phyloP scores from a whole-genome alignment of 495 filamentous ascomycete species.

The Penicillium alfredii region DNA sequence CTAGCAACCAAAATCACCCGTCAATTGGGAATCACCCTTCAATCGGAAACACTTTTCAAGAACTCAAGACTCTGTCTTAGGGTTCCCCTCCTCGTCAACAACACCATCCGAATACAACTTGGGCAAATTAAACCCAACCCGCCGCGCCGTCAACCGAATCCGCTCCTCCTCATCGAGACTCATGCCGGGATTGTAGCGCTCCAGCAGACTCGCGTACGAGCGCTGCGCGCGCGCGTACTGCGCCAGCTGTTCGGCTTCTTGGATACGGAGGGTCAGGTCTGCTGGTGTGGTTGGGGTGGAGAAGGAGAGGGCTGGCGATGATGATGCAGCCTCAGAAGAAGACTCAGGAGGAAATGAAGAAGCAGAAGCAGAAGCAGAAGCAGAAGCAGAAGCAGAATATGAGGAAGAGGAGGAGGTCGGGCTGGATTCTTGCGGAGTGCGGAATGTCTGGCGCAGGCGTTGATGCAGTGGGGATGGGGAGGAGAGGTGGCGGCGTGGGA shows the following conservation, averaged over 20 bases:
- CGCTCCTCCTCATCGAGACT: conserved; percentile 77
- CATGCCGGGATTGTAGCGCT: conserved; percentile 91
- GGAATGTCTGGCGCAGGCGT: conserved; percentile 50
- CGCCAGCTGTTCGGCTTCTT: conserved; percentile 68
- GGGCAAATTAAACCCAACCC: conserved; percentile 86
- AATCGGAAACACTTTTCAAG: too few species aligned
- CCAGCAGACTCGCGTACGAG: conserved; percentile 69
- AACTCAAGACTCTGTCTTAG: conserved; percentile 4
- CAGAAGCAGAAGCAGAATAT: too few species aligned
- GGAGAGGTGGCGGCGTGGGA: conserved; percentile 61
- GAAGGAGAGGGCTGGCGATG: conserved; percentile 13
- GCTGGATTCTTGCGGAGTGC: conserved; percentile 20
- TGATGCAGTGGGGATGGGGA: conserved; percentile 54
- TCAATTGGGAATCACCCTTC: too few species aligned
- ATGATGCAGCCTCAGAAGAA: too few species aligned
- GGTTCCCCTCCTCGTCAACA: conserved; percentile 16
- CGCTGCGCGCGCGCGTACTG: conserved; percentile 79
- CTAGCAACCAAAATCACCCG: too few species aligned
- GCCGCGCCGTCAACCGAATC: conserved; percentile 73
- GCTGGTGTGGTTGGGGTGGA: conserved; percentile 10
- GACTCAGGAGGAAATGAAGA: too few species aligned
- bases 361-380: too few species aligned
- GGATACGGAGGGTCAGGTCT: conserved; percentile 27
- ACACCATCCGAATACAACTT: too few species aligned
- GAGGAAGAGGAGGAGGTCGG: conserved; percentile 7